Percentiles rank a stretch among this genome's conserved stretches.
Evolutionary conservation across 257 asterid genomes (phyloP).

Genomic region (Jacaranda copaia): DNA sequence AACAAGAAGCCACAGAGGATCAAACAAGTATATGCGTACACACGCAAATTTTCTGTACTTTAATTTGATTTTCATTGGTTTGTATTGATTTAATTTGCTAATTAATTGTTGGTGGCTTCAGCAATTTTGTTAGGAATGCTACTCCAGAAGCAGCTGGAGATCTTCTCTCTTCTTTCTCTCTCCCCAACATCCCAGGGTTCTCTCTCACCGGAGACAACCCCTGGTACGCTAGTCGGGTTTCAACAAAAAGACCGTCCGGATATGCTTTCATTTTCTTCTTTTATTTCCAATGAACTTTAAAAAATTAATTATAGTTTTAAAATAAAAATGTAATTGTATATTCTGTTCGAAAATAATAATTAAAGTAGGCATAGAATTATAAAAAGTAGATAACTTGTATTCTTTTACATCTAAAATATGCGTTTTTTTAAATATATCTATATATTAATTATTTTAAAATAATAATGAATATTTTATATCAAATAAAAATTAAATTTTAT

Average conservation of each 20-base stretch:
- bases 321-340: too few relatives aligned
- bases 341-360: too few relatives aligned
- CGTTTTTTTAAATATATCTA: background rate
- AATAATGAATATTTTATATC: too few relatives aligned
- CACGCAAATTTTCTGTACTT: background rate
- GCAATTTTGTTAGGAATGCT: slow-evolving; percentile 20
- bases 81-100: background rate
- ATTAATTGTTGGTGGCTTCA: background rate
- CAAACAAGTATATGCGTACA: background rate
- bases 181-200: slow-evolving; percentile 17
- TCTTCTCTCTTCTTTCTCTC: slow-evolving; percentile 21
- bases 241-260: background rate
- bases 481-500: too few relatives aligned
- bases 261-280: too few relatives aligned
- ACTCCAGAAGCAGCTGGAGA: slow-evolving; percentile 31
- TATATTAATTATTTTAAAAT: too few relatives aligned
- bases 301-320: too few relatives aligned
- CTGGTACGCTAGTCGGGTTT: background rate
- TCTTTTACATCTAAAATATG: too few relatives aligned
- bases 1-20: background rate
- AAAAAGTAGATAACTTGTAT: too few relatives aligned
- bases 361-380: too few relatives aligned
- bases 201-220: slow-evolving; percentile 15
- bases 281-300: too few relatives aligned
- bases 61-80: background rate